Conservation (phyloP, 352 stramenopile genomes). For the Pythium coloratum region DNA sequence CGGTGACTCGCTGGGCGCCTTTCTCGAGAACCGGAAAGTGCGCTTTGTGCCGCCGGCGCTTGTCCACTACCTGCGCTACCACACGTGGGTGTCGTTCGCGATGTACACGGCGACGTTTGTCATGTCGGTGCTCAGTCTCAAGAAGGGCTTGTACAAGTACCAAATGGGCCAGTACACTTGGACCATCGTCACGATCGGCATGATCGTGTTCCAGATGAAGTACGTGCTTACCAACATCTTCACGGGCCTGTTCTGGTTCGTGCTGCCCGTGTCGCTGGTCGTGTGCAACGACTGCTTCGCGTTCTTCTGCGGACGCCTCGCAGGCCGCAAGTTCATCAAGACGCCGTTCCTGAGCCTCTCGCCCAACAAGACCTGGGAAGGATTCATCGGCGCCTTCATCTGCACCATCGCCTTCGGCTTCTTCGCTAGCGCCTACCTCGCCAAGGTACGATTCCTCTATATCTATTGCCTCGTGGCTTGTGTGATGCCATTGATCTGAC, state of each 20-base stretch:
- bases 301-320: conserved; percentile 91
- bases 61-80: conserved; percentile 89
- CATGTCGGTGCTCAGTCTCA: conserved; percentile 94
- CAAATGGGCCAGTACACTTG: conserved; percentile 96
- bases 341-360: conserved; percentile 89
- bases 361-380: conserved; percentile 99
- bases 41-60: conserved; percentile 75
- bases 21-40: conserved; percentile 85
- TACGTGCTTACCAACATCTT: conserved; percentile 97
- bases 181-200: conserved; percentile 94
- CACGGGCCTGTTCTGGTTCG: conserved; percentile 95
- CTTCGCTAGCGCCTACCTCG: conserved; percentile 90
- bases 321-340: conserved; percentile 93
- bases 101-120: conserved; percentile 96
- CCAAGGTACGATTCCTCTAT: conserved; percentile 43
- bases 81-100: conserved; percentile 91
- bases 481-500: not conserved
- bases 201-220: conserved; percentile 97
- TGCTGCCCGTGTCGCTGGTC: conserved; percentile 92
- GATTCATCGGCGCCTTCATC: conserved; percentile 96
- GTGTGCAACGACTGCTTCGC: conserved; percentile 96
- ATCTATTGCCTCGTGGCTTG: not conserved
- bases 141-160: conserved; percentile 95
- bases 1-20: conserved; percentile 82
- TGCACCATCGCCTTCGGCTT: conserved; percentile 95